Base-by-base conservation (phyloP, 306 rosid genomes). In the Quercus robur region DNA sequence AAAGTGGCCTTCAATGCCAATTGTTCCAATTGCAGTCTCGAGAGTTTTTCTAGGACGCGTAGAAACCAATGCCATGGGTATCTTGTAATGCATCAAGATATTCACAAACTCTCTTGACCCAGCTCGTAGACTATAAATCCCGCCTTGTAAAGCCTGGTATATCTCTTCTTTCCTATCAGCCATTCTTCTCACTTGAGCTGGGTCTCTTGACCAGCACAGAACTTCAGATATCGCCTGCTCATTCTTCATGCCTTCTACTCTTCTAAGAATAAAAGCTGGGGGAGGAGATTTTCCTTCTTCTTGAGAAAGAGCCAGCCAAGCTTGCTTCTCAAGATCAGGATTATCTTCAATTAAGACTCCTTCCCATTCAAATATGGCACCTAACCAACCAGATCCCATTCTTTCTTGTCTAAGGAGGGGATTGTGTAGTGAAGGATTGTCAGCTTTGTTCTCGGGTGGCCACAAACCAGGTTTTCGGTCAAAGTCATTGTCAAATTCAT, bases 341-440 rank as follows among this genome's bases (percentile, higher is more conserved):
- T 89, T 93, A 44, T 91, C 98, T 77, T 95, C 98, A 79, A 91
- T 81, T 41, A 93, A 54, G 84, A 95, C 98, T 56, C 99, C 97
- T 79, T 95, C 99, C 98, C 97, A 93, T 82, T 95, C 99, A 86
- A 95, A 93, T 85, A 95, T 93, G 54, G 88, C 99, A 71, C 97
- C 96, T 79, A 95, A 81, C 99, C 98, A 95, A 72, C 97, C 98
- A 81, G 97, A 91, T 3, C 99, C 98, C 98, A 95, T 95, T 89
- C 92, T 88, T 83, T 95, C 98, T 56, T 93, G 98, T 77, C 99
- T 81, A 58, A 93, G 96, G 88, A 95, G 86, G 0, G 99, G 99
- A 74, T 95, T 95, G 17, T 88, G 88, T 11, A 93, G 86, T 0
- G 94, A 90, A 58, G 94, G 89, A 56, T 90, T 93, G 81, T 95